Percentiles rank a stretch among this genome's conserved stretches.
phyloP scores from a whole-genome alignment of 805 yeast species.

The Saturnispora quitensis region DNA sequence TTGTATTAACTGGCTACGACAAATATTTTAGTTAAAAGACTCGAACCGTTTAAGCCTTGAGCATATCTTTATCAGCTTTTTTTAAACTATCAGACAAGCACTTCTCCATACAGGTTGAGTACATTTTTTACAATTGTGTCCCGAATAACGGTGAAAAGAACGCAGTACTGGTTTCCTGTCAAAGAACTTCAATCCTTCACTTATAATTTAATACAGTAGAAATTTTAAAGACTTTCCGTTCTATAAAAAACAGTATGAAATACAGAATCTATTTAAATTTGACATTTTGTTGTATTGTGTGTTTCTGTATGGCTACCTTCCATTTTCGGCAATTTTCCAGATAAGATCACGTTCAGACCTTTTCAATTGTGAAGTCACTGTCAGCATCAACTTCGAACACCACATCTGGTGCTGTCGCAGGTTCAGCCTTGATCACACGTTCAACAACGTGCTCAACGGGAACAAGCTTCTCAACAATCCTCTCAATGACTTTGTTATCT shows the following conservation, averaged over 20 bases:
- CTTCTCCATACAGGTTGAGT: no score
- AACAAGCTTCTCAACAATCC: conserved; percentile 10
- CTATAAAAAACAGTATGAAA: neutral
- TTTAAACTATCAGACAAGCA: no score
- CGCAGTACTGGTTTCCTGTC: no score
- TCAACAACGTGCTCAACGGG: conserved; percentile 10
- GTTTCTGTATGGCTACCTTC: neutral
- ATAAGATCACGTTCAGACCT: conserved; percentile 10
- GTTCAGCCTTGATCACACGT: conserved; percentile 1
- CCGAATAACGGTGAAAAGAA: no score
- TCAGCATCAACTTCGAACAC: conserved; percentile 24
- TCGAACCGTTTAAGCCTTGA: no score
- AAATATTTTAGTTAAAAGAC: conserved; percentile 16
- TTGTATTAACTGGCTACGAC: conserved; percentile 40
- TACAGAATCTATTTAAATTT: neutral
- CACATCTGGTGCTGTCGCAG: conserved; percentile 17
- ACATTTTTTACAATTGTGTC: no score
- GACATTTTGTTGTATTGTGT: neutral
- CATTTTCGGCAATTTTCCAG: neutral
- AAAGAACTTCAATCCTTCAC: no score
- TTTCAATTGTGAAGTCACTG: conserved; percentile 26
- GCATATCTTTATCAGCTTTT: no score
- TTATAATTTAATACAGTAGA: no score
- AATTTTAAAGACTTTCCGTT: no score
- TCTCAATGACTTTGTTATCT: conserved; percentile 10